A percentile compares a stretch with the other conserved stretches of the same genome.
These are phyloP conservation scores for Geum urbanum DNA, from an alignment of 306 rosid genomes.

Conservation along the genomic window DNA sequence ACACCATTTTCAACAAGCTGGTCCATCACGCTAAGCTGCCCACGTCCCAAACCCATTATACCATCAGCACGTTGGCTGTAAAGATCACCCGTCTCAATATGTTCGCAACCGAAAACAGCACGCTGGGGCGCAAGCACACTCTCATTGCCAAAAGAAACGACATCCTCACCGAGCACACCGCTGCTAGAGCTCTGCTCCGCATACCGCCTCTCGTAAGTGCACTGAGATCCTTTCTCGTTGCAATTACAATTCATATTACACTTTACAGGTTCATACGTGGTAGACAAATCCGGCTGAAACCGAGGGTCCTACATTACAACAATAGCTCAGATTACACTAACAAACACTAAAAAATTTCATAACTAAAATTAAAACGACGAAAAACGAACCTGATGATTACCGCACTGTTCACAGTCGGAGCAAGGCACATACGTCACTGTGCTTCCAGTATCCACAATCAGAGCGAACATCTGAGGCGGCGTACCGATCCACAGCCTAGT, in stretches of 20 bases:
- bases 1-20: conserved; percentile 47
- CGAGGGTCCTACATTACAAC: conserved; percentile 38
- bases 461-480: conserved; percentile 47
- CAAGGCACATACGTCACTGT: conserved; percentile 55
- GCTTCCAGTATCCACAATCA: conserved; percentile 50
- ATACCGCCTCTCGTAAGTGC: conserved; percentile 48
- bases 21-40: conserved; percentile 51
- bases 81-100: conserved; percentile 49
- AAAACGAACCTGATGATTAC: conserved; percentile 41
- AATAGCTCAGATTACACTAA: not conserved
- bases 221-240: conserved; percentile 35
- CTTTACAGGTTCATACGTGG: conserved; percentile 44
- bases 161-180: conserved; percentile 45
- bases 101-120: conserved; percentile 54
- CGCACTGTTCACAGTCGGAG: conserved; percentile 38
- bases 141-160: conserved; percentile 45
- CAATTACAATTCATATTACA: conserved; percentile 40
- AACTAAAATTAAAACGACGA: no score
- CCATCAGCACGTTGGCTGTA: conserved; percentile 55
- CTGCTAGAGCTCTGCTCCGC: conserved; percentile 55
- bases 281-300: conserved; percentile 39
- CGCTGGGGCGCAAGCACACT: conserved; percentile 46
- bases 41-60: conserved; percentile 52
- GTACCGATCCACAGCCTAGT: conserved; percentile 49
- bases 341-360: not conserved